Evolutionary conservation across 257 asterid genomes (phyloP).

Genomic region (Solanum acaule): DNA sequence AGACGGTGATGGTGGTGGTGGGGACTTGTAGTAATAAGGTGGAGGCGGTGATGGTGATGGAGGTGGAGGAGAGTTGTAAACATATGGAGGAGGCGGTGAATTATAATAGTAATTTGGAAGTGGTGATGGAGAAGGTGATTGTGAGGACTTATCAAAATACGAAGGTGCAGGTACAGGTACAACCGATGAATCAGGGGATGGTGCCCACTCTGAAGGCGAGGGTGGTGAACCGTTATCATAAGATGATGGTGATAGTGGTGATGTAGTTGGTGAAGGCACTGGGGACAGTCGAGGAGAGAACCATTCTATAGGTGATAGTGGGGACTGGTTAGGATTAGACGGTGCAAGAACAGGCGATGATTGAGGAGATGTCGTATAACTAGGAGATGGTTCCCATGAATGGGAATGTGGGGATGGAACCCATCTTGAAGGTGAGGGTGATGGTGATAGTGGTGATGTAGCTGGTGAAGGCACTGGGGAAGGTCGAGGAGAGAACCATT

Average conservation of each 20-base stretch:
- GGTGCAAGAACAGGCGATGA: neutral
- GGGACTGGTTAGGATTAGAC: neutral
- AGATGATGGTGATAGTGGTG: too few relatives aligned
- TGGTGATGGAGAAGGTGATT: too few relatives aligned
- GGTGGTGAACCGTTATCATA: too few relatives aligned
- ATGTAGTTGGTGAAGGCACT: neutral
- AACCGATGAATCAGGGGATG: too few relatives aligned
- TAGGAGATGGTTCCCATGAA: neutral
- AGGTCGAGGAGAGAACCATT: neutral
- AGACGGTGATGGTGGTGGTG: neutral
- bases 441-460: neutral
- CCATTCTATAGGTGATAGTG: neutral
- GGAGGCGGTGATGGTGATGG: too few relatives aligned
- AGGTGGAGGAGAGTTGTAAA: too few relatives aligned
- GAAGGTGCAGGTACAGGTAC: too few relatives aligned
- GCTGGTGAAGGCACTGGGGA: neutral
- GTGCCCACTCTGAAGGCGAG: too few relatives aligned
- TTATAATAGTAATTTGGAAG: too few relatives aligned
- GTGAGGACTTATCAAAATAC: too few relatives aligned
- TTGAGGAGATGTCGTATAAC: neutral
- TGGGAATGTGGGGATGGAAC: neutral
- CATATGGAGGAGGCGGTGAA: too few relatives aligned
- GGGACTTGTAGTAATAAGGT: neutral
- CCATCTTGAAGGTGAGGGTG: neutral
- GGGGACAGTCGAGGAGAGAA: neutral